Conservation (phyloP, 768 basidiomycete genomes). For the Amanita inopinata region DNA sequence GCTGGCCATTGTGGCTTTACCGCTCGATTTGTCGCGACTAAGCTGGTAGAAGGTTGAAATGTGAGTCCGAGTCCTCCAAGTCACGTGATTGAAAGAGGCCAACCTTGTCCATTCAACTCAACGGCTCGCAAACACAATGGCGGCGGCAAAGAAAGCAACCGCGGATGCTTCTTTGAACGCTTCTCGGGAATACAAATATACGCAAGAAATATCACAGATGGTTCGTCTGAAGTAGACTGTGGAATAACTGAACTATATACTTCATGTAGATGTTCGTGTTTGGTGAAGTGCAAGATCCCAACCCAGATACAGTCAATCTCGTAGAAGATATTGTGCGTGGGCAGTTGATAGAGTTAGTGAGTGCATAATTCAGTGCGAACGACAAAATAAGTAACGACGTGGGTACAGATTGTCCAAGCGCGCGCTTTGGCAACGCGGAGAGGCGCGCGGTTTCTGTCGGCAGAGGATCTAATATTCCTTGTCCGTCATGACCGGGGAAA, state of each 20-base stretch:
- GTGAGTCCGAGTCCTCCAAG: not conserved
- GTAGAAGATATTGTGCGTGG: slow-evolving; percentile 93
- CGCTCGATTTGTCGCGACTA: no score
- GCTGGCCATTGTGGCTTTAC: not conserved
- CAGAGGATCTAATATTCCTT: slow-evolving; percentile 94
- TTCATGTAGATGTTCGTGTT: slow-evolving; percentile 84
- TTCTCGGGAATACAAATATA: slow-evolving; percentile 73
- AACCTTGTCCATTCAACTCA: not conserved
- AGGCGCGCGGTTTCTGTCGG: slow-evolving; percentile 75
- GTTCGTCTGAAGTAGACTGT: slow-evolving; percentile 27
- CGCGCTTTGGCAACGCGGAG: slow-evolving; percentile 74
- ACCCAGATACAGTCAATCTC: slow-evolving; percentile 77
- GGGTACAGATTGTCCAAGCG: slow-evolving; percentile 74
- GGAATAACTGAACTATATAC: not conserved
- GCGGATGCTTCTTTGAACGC: slow-evolving; percentile 13
- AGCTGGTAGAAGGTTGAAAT: no score
- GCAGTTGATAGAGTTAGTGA: slow-evolving; percentile 84
- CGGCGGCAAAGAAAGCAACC: slow-evolving; percentile 8
- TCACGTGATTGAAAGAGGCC: not conserved
- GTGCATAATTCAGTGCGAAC: slow-evolving; percentile 11
- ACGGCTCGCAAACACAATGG: not conserved
- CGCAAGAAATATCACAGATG: slow-evolving; percentile 92
- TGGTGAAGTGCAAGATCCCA: slow-evolving; percentile 88
- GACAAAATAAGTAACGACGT: not conserved
- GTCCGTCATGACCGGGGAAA: slow-evolving; percentile 91